Base-by-base conservation (phyloP, 192 early-diverging fungal species). In the Umbelopsis ramanniana region DNA sequence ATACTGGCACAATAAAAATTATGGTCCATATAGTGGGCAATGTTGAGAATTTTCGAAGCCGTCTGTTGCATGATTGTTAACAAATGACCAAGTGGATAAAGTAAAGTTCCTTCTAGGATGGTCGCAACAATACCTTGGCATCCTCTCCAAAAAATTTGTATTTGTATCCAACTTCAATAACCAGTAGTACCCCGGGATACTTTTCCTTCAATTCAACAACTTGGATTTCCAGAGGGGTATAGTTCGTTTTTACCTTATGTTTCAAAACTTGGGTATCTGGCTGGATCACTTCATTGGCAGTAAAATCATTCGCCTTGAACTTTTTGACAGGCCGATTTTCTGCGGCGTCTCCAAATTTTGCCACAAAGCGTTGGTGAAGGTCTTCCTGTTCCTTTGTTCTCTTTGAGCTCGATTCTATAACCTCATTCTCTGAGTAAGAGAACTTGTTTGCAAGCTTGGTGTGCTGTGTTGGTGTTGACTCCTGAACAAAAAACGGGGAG, bases 141-240 rank as follows among this genome's bases (percentile, higher is more conserved):
- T 97, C 96, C 29, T 94, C 89, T 46, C 87, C 94, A 86, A 97
- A 97, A 68, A 97, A 95, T 14, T 93, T 83, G 79, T 83, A 97
- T 81, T 94, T 95, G 86, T 97, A 96, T n/a, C 96, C 96, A 12
- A 97, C 96, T 75, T 97, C 96, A 5, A 97, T 89, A 0, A 90
- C 87, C 45, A 97, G 84, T 19, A 97, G 68, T 33, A 86, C 84
- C 72, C 89, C 91, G 1, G 92, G 90, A 76, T 96, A 76, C 54
- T 85, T 70, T 17, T 77, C 74, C 74, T 93, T 95, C 35, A 94
- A 82, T 12, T 92, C 91, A 21, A 93, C 77, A 66, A 89, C 91
- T 72, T 97, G 96, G 23, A 82, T 68, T 75, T 97, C 96, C 24
- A 97, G 82, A 17, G 96, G 94, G 14, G 94, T 97, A 74, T 89